phyloP scores from a whole-genome alignment of 192 early-diverging fungal species.

The Linnemannia zychae region DNA sequence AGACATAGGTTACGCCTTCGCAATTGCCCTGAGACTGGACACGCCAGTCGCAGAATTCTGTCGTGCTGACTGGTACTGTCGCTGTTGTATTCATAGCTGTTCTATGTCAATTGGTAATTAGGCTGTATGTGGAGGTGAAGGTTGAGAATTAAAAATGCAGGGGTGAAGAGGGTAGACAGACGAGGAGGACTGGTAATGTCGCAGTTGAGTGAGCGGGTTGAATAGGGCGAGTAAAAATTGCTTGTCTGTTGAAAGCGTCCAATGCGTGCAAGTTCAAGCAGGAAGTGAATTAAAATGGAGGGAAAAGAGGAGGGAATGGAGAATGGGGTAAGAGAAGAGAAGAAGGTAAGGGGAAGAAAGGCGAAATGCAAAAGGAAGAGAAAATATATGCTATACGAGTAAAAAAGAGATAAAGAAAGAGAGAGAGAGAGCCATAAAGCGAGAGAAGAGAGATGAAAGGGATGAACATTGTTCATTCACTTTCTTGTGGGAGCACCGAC shows the following conservation, averaged over 20 bases:
- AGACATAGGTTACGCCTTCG: slow-evolving; percentile 41
- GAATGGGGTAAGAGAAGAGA: not conserved
- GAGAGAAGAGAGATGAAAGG: not conserved
- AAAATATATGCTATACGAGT: too few species aligned
- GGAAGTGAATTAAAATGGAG: not conserved
- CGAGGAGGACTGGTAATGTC: not conserved
- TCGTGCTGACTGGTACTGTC: not conserved
- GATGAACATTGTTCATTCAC: not conserved
- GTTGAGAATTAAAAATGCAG: not conserved
- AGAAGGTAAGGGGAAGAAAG: not conserved
- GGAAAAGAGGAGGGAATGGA: not conserved
- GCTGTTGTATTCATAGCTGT: not conserved
- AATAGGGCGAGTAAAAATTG: not conserved
- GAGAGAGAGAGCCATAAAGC: not conserved
- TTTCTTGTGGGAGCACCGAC: not conserved
- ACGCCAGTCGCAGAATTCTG: slow-evolving; percentile 53
- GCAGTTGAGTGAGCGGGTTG: not conserved
- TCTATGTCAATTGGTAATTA: not conserved
- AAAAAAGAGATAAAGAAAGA: not conserved
- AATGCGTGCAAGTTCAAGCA: not conserved
- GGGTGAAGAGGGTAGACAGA: not conserved
- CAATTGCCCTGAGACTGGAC: slow-evolving; percentile 45
- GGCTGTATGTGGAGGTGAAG: not conserved
- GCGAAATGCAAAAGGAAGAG: not conserved
- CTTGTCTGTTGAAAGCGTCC: not conserved